Base-by-base conservation (phyloP, 2,329 filamentous ascomycete genomes). In the Microdochium bolleyi region DNA sequence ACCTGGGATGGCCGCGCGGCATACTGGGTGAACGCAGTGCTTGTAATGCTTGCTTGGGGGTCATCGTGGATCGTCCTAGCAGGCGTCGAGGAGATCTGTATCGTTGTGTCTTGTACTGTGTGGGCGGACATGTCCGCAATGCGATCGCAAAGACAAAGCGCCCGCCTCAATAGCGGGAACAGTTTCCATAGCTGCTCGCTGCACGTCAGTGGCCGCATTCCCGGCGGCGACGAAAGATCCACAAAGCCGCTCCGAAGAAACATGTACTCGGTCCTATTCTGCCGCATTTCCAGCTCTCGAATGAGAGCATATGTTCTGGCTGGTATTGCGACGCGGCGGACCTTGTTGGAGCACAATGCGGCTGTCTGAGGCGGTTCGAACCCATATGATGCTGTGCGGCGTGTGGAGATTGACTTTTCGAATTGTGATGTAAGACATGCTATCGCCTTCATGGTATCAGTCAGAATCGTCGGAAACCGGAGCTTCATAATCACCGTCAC, bases 101-200 rank as follows among this genome's bases (percentile, higher is more conserved):
- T 30, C 27, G 27, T 30, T 11, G 27, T 30, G 27, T 30, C 11
- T 30, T 30, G 27, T 30, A 30, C 27, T 11, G 27, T 30, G n/a
- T 61, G 59, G 11, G 60, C 60, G 1, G 61, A 61, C 10, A 65
- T 56, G 54, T 66, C 64, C 9, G 60, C 60, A 22, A 66, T 61
- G 21, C 49, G 49, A 25, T 66, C 59, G 53, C 63, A 65, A 16
- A 60, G 61, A 13, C 21, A 24, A 3, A 66, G 38, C 3, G 60
- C 59, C 4, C 54, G 54, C 49, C 56, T 53, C 5, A 64, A 16
- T 4, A 62, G 50, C 1, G 9, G 22, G 5, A n/a, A 10, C 1
- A 62, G 27, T 22, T 51, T 41, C 2, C 48, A 52, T 7, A n/a
- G 13, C 25, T 51, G 55, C 4, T 55, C 51, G 11, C 38, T 24